Percentiles rank a stretch among this genome's conserved stretches.
These are phyloP conservation scores for Neurospora sp. DNA, from an alignment of 495 filamentous ascomycete genomes.

Conservation along the genomic window DNA sequence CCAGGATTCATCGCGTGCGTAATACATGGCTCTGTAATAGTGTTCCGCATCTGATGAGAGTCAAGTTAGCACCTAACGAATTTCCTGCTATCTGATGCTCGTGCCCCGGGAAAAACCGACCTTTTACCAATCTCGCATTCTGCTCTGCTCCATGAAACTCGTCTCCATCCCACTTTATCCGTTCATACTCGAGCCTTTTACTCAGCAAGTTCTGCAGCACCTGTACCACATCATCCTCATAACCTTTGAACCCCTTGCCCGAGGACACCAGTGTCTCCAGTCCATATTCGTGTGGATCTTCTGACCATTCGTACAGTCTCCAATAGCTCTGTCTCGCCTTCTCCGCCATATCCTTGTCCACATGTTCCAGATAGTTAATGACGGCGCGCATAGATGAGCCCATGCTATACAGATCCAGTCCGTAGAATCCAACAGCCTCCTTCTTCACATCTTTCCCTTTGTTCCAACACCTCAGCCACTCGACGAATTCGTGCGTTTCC, in stretches of 20 bases:
- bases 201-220: constrained; percentile 38
- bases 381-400: constrained; percentile 42
- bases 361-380: constrained; percentile 40
- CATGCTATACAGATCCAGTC: constrained; percentile 47
- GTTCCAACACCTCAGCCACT: constrained; percentile 46
- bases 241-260: constrained; percentile 28
- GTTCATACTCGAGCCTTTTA: constrained; percentile 36
- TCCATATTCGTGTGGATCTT: constrained; percentile 44
- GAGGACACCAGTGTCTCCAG: constrained; percentile 30
- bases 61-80: background rate
- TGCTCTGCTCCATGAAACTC: constrained; percentile 45
- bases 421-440: constrained; percentile 40
- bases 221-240: constrained; percentile 36
- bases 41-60: constrained; percentile 36
- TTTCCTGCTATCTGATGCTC: background rate
- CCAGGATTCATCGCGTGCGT: constrained; percentile 45
- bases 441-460: constrained; percentile 15
- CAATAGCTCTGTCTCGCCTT: constrained; percentile 37
- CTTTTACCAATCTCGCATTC: constrained; percentile 44
- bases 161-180: constrained; percentile 30
- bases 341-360: constrained; percentile 38
- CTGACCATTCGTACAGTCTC: constrained; percentile 40
- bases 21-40: constrained; percentile 53
- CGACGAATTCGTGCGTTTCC: constrained; percentile 46
- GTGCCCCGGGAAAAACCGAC: constrained; percentile 3